Percentiles rank a stretch among this genome's conserved stretches.
phyloP scores from a whole-genome alignment of 208 protist species.

The Leishmania braziliensis region DNA sequence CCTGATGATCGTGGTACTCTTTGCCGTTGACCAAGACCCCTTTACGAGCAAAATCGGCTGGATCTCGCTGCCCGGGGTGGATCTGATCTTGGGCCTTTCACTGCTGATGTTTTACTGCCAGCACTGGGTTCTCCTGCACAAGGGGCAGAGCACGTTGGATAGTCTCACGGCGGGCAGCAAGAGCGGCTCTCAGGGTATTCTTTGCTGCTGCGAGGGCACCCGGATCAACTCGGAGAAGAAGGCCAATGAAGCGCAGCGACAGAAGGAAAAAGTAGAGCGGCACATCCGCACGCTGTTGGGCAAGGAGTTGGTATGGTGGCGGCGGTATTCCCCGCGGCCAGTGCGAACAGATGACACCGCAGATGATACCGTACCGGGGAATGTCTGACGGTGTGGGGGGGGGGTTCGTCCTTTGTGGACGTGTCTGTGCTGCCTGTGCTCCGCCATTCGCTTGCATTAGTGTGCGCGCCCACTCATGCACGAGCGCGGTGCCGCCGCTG shows the following conservation, averaged over 20 bases:
- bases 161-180: constrained; percentile 26
- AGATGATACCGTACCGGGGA: constrained; percentile 27
- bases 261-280: constrained; percentile 24
- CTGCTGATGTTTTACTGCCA: constrained; percentile 40
- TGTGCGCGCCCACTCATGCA: neutral
- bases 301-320: constrained; percentile 46
- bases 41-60: constrained; percentile 30
- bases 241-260: constrained; percentile 8
- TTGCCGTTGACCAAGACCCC: constrained; percentile 35
- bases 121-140: constrained; percentile 36
- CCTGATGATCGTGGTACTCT: constrained; percentile 42
- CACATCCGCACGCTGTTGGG: constrained; percentile 36
- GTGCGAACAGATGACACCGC: constrained; percentile 42
- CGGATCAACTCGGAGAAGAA: constrained; percentile 20
- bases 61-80: constrained; percentile 31
- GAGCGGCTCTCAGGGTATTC: neutral
- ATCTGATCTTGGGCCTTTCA: constrained; percentile 26
- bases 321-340: constrained; percentile 32
- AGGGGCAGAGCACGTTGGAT: constrained; percentile 55
- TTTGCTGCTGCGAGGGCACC: neutral
- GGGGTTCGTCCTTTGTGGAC: neutral
- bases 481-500: neutral
- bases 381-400: neutral
- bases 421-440: neutral
- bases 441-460: neutral